Evolutionary conservation across 2,329 filamentous ascomycete genomes (phyloP).

Genomic region (Hypomyces rosellus): DNA sequence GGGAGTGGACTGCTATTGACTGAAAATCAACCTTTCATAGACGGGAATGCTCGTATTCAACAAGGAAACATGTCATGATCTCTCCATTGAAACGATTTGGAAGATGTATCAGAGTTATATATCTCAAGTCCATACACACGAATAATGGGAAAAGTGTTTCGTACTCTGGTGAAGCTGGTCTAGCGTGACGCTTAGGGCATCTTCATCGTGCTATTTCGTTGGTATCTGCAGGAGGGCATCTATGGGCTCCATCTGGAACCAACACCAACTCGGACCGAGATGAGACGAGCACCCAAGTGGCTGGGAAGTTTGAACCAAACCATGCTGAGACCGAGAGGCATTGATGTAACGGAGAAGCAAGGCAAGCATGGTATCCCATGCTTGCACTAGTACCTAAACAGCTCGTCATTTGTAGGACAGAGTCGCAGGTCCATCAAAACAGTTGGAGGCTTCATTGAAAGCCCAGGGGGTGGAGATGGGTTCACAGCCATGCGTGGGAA

Average conservation of each 20-base stretch:
- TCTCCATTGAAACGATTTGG: too few relatives aligned
- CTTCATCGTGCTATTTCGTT: slow-evolving; percentile 7
- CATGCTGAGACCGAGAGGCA: slow-evolving; percentile 13
- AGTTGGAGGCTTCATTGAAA: slow-evolving; percentile 7
- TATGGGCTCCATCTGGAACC: slow-evolving; percentile 4
- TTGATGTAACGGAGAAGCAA: not conserved
- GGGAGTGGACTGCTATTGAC: too few relatives aligned
- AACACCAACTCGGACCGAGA: slow-evolving; percentile 7
- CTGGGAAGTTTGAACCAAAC: slow-evolving; percentile 13
- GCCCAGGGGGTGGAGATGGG: slow-evolving; percentile 7
- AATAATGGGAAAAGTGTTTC: too few relatives aligned
- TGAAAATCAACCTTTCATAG: too few relatives aligned
- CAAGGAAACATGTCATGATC: too few relatives aligned
- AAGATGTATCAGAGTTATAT: too few relatives aligned
- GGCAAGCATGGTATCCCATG: not conserved
- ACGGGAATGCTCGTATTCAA: too few relatives aligned
- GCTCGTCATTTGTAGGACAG: not conserved
- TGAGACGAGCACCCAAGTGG: slow-evolving; percentile 12
- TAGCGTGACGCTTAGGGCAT: not conserved
- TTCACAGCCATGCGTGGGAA: slow-evolving; percentile 1
- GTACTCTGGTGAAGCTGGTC: too few relatives aligned
- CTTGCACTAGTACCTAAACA: slow-evolving; percentile 1
- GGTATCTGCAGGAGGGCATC: slow-evolving; percentile 6
- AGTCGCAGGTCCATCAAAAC: slow-evolving; percentile 3
- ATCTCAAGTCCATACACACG: too few relatives aligned